Conservation (phyloP, 192 early-diverging fungal genomes). For the Coemansia sp. region DNA sequence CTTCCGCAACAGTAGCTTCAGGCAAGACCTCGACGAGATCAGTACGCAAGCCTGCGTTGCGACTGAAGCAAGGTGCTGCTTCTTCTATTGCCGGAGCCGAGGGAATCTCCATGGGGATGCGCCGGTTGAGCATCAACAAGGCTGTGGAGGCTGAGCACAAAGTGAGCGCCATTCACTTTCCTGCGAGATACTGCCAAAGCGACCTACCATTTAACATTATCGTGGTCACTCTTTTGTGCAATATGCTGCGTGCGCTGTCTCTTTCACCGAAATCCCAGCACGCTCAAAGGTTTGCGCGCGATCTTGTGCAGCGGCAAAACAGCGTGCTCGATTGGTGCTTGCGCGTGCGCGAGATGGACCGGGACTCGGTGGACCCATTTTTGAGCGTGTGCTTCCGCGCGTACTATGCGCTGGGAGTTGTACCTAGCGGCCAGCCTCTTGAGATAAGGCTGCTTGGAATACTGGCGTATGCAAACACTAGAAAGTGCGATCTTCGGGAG, state of each 20-base stretch:
- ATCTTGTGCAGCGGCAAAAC: constrained; percentile 7
- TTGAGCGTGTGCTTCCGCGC: constrained; percentile 40
- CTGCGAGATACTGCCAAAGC: constrained; percentile 19
- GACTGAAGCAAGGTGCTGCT: constrained; percentile 1
- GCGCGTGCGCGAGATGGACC: constrained; percentile 27
- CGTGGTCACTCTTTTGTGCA: constrained; percentile 37
- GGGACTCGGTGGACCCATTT: constrained; percentile 24
- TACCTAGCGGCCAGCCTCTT: constrained; percentile 4
- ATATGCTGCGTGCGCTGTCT: constrained; percentile 39
- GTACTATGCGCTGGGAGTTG: constrained; percentile 38
- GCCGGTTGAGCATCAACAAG: constrained; percentile 38
- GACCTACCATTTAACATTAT: constrained; percentile 34
- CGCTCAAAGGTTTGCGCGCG: background rate
- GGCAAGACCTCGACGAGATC: constrained; percentile 10
- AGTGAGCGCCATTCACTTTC: constrained; percentile 16
- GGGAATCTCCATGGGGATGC: constrained; percentile 23
- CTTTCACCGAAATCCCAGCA: constrained; percentile 12
- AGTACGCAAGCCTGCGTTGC: constrained; percentile 33
- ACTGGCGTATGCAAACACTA: constrained; percentile 29
- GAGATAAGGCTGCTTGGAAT: constrained; percentile 30
- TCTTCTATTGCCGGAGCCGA: background rate
- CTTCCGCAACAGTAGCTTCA: too few species aligned
- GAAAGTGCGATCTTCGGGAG: constrained; percentile 35
- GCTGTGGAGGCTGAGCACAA: background rate
- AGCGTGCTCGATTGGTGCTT: constrained; percentile 47